Conservation (phyloP, 176 grass and related monocot species). For the Metroxylon sagu region DNA sequence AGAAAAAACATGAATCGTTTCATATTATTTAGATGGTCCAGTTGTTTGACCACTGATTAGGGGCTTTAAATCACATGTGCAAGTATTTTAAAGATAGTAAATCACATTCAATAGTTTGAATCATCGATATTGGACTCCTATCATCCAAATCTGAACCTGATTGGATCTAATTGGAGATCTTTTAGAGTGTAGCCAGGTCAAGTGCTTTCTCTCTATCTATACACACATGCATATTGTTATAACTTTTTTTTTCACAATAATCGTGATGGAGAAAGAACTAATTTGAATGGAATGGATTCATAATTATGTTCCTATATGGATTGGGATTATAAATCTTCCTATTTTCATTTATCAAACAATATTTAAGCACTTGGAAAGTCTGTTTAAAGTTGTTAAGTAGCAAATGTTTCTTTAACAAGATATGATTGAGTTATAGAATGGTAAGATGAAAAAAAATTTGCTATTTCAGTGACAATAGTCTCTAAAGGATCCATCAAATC, state of each 20-base stretch:
- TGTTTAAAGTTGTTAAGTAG: neutral
- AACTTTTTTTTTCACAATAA: neutral
- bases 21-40: too few relatives aligned
- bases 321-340: neutral
- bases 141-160: too few relatives aligned
- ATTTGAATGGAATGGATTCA: constrained; percentile 3
- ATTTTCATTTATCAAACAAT: constrained; percentile 6
- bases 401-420: constrained; percentile 1
- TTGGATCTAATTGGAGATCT: too few relatives aligned
- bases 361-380: neutral
- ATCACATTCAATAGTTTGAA: too few relatives aligned
- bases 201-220: too few relatives aligned
- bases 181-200: too few relatives aligned
- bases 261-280: neutral
- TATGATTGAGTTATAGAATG: neutral
- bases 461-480: neutral
- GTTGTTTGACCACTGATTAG: too few relatives aligned
- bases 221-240: too few relatives aligned
- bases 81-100: too few relatives aligned
- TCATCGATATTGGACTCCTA: too few relatives aligned
- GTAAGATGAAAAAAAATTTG: neutral
- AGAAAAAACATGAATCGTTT: too few relatives aligned
- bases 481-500: neutral
- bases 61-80: too few relatives aligned
- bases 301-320: neutral